These are phyloP conservation scores for Biscogniauxia mediterranea DNA, from an alignment of 2,329 filamentous ascomycete genomes.

Conservation along the genomic window DNA sequence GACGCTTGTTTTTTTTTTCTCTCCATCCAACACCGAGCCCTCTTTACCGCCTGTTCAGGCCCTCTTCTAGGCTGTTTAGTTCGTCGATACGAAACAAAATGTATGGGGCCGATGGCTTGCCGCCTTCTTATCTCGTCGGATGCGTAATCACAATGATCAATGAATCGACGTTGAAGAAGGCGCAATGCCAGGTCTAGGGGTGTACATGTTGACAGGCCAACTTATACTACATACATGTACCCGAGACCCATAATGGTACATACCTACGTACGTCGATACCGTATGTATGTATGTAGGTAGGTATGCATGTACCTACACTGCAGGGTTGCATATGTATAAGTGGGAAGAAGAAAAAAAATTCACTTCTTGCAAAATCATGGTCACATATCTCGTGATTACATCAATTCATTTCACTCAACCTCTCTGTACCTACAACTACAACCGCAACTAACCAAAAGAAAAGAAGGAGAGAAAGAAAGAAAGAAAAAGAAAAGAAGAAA, in stretches of 20 bases:
- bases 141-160: background rate
- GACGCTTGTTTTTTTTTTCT: background rate
- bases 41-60: slow-evolving; percentile 4
- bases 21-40: background rate
- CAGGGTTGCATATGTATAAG: too few relatives aligned
- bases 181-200: background rate
- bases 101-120: background rate
- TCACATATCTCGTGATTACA: background rate
- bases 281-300: too few relatives aligned
- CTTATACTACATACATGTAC: too few relatives aligned
- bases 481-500: too few relatives aligned
- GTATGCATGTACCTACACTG: too few relatives aligned
- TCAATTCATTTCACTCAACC: too few relatives aligned
- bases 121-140: background rate
- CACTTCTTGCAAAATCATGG: background rate
- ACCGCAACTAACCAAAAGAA: too few relatives aligned
- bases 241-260: too few relatives aligned
- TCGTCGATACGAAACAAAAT: background rate
- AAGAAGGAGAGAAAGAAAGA: too few relatives aligned
- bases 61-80: background rate
- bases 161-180: background rate
- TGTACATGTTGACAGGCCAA: background rate
- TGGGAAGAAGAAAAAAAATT: background rate
- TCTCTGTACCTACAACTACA: too few relatives aligned
- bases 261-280: too few relatives aligned